These are phyloP conservation scores for Lobulomyces angularis DNA, from an alignment of 192 early-diverging fungal species.

Conservation along the genomic window DNA sequence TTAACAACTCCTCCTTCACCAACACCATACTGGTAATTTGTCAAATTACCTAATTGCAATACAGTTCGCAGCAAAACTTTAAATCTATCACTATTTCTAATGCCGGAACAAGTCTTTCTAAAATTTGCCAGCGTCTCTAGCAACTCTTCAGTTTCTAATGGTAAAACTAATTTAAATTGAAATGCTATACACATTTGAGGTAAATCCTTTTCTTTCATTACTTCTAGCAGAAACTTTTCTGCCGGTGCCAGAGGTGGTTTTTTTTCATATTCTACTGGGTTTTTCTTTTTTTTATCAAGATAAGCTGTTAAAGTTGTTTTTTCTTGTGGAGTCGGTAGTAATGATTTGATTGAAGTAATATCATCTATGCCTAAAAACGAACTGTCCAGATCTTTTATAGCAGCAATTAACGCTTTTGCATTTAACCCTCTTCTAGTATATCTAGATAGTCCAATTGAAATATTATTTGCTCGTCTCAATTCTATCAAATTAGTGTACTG, in stretches of 20 bases:
- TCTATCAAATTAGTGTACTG: slow-evolving; percentile 41
- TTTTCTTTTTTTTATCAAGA: slow-evolving; percentile 5
- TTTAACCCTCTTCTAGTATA: slow-evolving; percentile 32
- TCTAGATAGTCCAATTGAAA: slow-evolving; percentile 34
- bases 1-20: slow-evolving; percentile 9
- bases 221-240: slow-evolving; percentile 35
- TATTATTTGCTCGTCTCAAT: slow-evolving; percentile 40
- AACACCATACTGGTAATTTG: slow-evolving; percentile 36
- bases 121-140: slow-evolving; percentile 14
- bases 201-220: slow-evolving; percentile 23
- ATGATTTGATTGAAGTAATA: slow-evolving; percentile 22
- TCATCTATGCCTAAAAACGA: slow-evolving; percentile 26
- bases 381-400: slow-evolving; percentile 20
- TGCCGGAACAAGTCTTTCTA: slow-evolving; percentile 12
- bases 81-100: slow-evolving; percentile 23
- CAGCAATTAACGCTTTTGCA: slow-evolving; percentile 10
- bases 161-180: slow-evolving; percentile 15
- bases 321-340: slow-evolving; percentile 37
- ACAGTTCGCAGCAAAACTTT: slow-evolving; percentile 33
- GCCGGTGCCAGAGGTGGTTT: slow-evolving; percentile 33
- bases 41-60: slow-evolving; percentile 34
- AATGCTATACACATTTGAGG: slow-evolving; percentile 22
- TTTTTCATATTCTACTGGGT: slow-evolving; percentile 2
- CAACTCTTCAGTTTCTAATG: slow-evolving; percentile 21
- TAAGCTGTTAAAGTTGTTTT: slow-evolving; percentile 10